phyloP scores from a whole-genome alignment of 306 rosid genomes.

The Alnus glutinosa region DNA sequence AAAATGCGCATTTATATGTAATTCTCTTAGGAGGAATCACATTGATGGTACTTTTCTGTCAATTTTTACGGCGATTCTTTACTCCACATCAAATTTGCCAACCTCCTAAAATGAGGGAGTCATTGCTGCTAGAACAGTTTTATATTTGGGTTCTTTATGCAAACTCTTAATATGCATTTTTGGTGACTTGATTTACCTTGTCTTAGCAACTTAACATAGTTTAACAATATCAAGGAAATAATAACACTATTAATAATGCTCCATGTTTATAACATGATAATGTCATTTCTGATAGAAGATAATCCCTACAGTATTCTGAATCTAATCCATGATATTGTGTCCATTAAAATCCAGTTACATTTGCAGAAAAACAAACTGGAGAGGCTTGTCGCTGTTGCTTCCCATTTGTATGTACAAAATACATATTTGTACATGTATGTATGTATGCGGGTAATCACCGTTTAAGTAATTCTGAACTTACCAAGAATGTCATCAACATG shows the following conservation, averaged over 20 bases:
- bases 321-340: no score
- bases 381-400: background rate
- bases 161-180: constrained; percentile 20
- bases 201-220: constrained; percentile 7
- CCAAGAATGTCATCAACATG: constrained; percentile 17
- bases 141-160: constrained; percentile 15
- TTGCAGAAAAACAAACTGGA: no score
- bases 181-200: constrained; percentile 21
- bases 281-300: no score
- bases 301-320: no score
- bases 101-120: constrained; percentile 7
- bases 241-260: background rate
- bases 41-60: constrained; percentile 6
- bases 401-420: background rate
- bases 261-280: background rate
- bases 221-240: constrained; percentile 22
- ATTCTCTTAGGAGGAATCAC: constrained; percentile 6
- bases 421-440: background rate
- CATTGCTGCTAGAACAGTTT: constrained; percentile 17
- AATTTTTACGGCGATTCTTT: constrained; percentile 22
- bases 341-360: no score
- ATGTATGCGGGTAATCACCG: background rate
- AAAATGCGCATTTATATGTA: background rate
- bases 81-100: constrained; percentile 11
- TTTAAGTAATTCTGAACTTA: background rate